Conservation (phyloP, 208 protist species). For the Crithidia expoeki region DNA sequence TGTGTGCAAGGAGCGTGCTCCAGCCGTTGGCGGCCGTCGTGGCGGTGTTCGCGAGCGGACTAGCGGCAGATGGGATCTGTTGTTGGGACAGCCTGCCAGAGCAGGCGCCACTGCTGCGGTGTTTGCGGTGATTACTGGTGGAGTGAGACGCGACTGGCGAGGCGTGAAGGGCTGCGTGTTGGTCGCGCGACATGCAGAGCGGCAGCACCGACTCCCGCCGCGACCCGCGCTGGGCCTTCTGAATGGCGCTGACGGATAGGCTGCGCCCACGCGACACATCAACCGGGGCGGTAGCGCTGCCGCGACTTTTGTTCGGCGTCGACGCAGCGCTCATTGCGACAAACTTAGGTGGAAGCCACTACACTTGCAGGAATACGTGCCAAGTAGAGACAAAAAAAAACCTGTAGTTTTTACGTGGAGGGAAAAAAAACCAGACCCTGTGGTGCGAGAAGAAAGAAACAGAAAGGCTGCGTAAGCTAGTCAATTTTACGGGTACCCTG, state of each 20-base stretch:
- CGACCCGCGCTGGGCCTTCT: conserved; percentile 8
- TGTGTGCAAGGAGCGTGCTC: conserved; percentile 8
- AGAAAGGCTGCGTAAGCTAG: too few relatives aligned
- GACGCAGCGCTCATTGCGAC: conserved; percentile 5
- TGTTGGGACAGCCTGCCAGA: neutral
- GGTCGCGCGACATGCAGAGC: conserved; percentile 51
- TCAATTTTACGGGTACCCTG: too few relatives aligned
- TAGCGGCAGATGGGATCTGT: neutral
- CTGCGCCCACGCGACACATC: neutral
- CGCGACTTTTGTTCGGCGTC: conserved; percentile 5
- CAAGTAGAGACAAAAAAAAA: neutral
- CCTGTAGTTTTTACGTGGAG: conserved; percentile 2
- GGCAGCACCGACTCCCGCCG: conserved; percentile 37
- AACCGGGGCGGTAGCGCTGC: neutral
- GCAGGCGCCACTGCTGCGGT: neutral
- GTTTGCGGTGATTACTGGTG: conserved; percentile 8
- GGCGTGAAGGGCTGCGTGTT: conserved; percentile 35
- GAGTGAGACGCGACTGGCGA: neutral
- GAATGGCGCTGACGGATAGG: conserved; percentile 4
- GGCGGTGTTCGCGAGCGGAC: neutral
- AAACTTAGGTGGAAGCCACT: too few relatives aligned
- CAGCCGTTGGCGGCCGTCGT: conserved; percentile 15
- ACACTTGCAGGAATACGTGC: neutral
- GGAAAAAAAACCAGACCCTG: too few relatives aligned
- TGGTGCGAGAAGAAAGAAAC: too few relatives aligned